Evolutionary conservation across 2,329 filamentous ascomycete species (phyloP).

Genomic region (Curvularia sp.): DNA sequence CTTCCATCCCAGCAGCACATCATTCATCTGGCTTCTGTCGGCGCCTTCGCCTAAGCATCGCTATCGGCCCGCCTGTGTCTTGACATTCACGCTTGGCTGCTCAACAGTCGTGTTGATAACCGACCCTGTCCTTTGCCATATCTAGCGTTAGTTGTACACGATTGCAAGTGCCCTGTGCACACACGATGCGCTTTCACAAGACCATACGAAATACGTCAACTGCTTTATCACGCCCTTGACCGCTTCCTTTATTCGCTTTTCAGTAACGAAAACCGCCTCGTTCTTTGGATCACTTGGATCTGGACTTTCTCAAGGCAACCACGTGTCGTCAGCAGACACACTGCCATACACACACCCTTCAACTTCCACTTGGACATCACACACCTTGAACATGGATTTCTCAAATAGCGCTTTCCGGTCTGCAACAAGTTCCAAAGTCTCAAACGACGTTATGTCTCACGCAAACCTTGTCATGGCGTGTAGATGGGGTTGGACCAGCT

Average conservation of each 20-base stretch:
- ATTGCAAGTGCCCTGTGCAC: slow-evolving; percentile 32
- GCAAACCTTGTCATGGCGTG: slow-evolving; percentile 44
- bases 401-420: slow-evolving; percentile 38
- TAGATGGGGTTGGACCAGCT: slow-evolving; percentile 45
- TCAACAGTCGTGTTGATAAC: slow-evolving; percentile 4
- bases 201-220: slow-evolving; percentile 26
- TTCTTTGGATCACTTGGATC: neutral
- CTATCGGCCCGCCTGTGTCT: slow-evolving; percentile 21
- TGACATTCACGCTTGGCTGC: slow-evolving; percentile 14
- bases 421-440: slow-evolving; percentile 28
- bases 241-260: slow-evolving; percentile 11
- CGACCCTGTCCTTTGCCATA: slow-evolving; percentile 18
- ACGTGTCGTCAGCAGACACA: slow-evolving; percentile 36
- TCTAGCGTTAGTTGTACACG: slow-evolving; percentile 27
- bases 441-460: slow-evolving; percentile 44
- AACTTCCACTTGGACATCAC: slow-evolving; percentile 1
- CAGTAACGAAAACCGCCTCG: slow-evolving; percentile 9
- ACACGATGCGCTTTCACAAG: slow-evolving; percentile 33
- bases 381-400: slow-evolving; percentile 38
- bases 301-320: slow-evolving; percentile 31
- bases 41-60: slow-evolving; percentile 10
- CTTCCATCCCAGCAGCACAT: slow-evolving; percentile 27
- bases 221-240: slow-evolving; percentile 17
- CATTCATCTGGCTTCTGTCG: slow-evolving; percentile 15
- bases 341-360: slow-evolving; percentile 8